These are phyloP conservation scores for Trichosporon asahii DNA, from an alignment of 1,284 basidiomycete genomes.

Conservation along the genomic window DNA sequence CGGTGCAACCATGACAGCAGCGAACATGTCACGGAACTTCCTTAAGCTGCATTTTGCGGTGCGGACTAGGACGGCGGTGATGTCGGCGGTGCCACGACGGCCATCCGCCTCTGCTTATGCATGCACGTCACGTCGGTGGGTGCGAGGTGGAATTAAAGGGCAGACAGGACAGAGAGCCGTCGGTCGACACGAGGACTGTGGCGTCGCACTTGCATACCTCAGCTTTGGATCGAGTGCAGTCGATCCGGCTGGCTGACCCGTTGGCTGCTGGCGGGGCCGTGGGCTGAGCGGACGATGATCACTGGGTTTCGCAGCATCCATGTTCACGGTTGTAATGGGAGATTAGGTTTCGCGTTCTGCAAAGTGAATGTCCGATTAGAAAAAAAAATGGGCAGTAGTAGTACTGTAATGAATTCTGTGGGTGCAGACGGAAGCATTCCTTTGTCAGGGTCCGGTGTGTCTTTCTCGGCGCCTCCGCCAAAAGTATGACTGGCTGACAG, in stretches of 20 bases:
- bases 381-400: too few relatives aligned
- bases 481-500: slow-evolving; percentile 1
- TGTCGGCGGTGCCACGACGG: too few relatives aligned
- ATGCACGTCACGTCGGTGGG: background rate
- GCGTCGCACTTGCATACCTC: background rate
- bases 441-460: background rate
- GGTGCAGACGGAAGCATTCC: slow-evolving; percentile 1
- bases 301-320: background rate
- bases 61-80: background rate
- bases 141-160: background rate
- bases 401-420: background rate
- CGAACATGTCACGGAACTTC: too few relatives aligned
- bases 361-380: background rate
- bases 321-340: background rate
- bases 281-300: background rate
- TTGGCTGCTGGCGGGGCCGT: background rate
- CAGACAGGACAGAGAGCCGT: background rate
- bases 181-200: background rate
- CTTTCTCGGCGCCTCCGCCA: slow-evolving; percentile 3
- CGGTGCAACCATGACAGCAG: background rate
- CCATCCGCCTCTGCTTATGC: too few relatives aligned
- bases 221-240: background rate
- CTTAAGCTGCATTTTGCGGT: background rate
- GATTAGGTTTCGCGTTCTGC: background rate
- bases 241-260: background rate